Conservation (phyloP, 1,284 basidiomycete genomes). For the Coniferiporia sulphurascens region DNA sequence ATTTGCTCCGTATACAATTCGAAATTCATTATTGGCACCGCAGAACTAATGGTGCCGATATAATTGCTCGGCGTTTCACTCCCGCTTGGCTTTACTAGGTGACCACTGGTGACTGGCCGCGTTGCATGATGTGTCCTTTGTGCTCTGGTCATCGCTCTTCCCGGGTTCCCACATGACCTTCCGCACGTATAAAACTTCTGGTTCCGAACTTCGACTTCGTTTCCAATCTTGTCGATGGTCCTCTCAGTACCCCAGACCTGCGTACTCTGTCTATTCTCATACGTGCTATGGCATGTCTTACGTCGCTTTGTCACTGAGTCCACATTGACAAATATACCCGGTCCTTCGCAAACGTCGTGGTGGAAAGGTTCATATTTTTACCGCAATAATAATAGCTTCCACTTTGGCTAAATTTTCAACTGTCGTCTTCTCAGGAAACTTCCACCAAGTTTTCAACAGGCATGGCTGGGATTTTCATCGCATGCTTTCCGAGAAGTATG, state of each 20-base stretch:
- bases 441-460: constrained; percentile 40
- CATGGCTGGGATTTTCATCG: constrained; percentile 46
- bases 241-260: background rate
- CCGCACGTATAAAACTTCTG: no score
- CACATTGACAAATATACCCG: constrained; percentile 1
- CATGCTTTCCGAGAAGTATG: constrained; percentile 38
- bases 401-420: background rate
- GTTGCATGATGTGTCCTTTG: no score
- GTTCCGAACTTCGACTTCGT: no score
- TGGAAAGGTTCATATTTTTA: background rate
- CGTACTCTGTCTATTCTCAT: background rate
- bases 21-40: no score
- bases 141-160: no score
- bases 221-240: background rate
- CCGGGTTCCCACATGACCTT: no score
- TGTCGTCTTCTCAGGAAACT: constrained; percentile 34
- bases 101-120: no score
- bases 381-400: no score
- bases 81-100: no score
- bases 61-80: no score
- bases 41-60: no score
- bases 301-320: background rate
- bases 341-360: background rate
- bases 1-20: no score
- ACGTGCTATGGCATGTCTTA: constrained; percentile 1